Base-by-base conservation (phyloP, 108 stramenopile genomes). In the Nitzschia inconspicua region DNA sequence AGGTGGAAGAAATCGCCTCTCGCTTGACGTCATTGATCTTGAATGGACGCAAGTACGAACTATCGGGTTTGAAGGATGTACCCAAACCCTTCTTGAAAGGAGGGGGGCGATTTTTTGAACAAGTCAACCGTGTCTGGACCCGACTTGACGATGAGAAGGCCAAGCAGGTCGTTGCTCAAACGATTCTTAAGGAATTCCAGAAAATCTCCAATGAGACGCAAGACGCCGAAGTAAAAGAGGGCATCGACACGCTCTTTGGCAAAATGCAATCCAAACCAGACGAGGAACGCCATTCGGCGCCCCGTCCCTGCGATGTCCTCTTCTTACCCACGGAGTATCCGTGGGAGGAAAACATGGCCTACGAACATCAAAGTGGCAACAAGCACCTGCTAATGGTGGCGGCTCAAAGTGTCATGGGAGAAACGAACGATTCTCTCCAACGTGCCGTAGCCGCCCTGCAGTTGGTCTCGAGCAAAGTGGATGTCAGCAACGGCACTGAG, bases 301-400 rank as follows among this genome's bases (percentile, higher is more conserved):
- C 72, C 3, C 40, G 72, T 24, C 68, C 71, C 2, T 67, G 51
- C 32, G 77, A 79, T 46, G 72, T 70, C 2, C 34, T 79, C 18
- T 65, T 79, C 29, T 32, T 79, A 26, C 65, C 70, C 0, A 42
- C 46, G 3, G 56, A 50, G 13, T 57, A 34, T 22, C 8, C 35
- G 2, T 63, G 39, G 47, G 57, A 70, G 28, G 65, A 59, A 26
- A 68, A 61, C 23, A 65, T 68, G 68, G 36, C 42, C 44, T 79
- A 70, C 41, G 77, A 79, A 26, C 53, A 65, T 26, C 72, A 73
- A 34, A 63, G 54, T 11, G 77, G 77, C 11, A 79, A 79, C 64
- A 73, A 71, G 29, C 47, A 61, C 27, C 29, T 79, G 18, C 72
- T 79, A 31, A 63, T 29, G 55, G 42, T 79, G 0, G 71, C 71